Percentiles rank a stretch among this genome's conserved stretches.
These are phyloP conservation scores for Anaeramoeba ignava DNA, from an alignment of 78 protist species.

Conservation along the genomic window DNA sequence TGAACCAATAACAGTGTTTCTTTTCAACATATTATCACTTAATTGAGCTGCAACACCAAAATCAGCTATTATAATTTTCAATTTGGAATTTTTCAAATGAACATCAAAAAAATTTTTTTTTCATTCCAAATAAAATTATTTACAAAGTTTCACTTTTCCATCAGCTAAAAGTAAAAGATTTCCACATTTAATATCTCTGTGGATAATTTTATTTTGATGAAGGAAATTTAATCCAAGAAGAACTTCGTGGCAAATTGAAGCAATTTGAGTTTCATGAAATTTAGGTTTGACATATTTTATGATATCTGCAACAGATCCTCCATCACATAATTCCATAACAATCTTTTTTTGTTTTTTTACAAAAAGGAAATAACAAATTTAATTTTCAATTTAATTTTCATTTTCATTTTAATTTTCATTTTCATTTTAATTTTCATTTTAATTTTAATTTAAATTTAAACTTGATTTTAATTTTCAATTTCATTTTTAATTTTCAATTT, in stretches of 20 bases:
- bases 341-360: neutral
- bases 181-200: neutral
- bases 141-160: neutral
- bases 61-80: too few relatives aligned
- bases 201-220: neutral
- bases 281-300: neutral
- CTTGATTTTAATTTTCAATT: too few relatives aligned
- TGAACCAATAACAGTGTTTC: constrained; percentile 9
- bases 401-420: too few relatives aligned
- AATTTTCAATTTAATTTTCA: too few relatives aligned
- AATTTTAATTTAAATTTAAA: too few relatives aligned
- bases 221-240: neutral
- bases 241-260: neutral
- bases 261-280: neutral
- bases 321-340: neutral
- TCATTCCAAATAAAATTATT: too few relatives aligned
- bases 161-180: neutral
- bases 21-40: neutral
- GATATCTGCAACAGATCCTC: neutral
- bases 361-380: too few relatives aligned
- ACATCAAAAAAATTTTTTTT: too few relatives aligned
- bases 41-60: constrained; percentile 19
- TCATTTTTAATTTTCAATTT: too few relatives aligned
- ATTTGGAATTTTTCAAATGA: too few relatives aligned
- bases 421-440: too few relatives aligned